Evolutionary conservation across 208 protist genomes (phyloP), one percentile per base, ranked within the genome.

Genomic region (Wallacemonas sp.): DNA sequence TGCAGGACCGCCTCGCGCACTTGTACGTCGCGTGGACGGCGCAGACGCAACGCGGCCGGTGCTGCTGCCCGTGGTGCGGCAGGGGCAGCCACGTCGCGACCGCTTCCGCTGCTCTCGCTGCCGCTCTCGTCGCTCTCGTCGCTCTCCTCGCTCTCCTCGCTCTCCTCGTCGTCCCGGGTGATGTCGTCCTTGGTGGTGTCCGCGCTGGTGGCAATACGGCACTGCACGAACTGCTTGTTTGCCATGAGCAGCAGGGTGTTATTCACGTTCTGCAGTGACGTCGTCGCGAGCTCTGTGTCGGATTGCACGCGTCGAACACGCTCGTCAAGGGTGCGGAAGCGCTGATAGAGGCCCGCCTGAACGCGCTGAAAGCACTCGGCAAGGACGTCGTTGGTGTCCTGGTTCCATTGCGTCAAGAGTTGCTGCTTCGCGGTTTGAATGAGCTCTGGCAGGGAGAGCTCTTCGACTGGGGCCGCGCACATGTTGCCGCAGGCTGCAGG

Each of bases 201-300:
- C 59, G 76, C 81, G 12, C 84, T 82, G 3, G 65, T 65, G 26
- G 77, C 86, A 20, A 93, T 77, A 49, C 87, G 81, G 42, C 88
- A 86, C 67, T 93, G 87, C 22, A 93, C 79, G 75, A 93, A 93
- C 54, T 86, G 75, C 44, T 76, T 69, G 44, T 93, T 82, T 5
- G 87, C 79, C 0, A 93, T 65, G 23, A 91, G 67, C 23, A 81
- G 61, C 25, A 93, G 80, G 1, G 72, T 49, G 63, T 84, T 90
- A 63, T 87, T 77, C 12, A 76, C 65, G 68, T 91, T 93, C 22
- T 77, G 41, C 59, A 91, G 65, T 45, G 66, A 59, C 41, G 52
- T 59, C 18, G 52, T 59, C 3, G 52, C 39, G 26, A 59, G 70
- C 59, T 69, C n/a, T 18, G 52, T n/a, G 10, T 25, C 29, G 3